Conservation (phyloP, 768 basidiomycete genomes). For the Zangia roseola region DNA sequence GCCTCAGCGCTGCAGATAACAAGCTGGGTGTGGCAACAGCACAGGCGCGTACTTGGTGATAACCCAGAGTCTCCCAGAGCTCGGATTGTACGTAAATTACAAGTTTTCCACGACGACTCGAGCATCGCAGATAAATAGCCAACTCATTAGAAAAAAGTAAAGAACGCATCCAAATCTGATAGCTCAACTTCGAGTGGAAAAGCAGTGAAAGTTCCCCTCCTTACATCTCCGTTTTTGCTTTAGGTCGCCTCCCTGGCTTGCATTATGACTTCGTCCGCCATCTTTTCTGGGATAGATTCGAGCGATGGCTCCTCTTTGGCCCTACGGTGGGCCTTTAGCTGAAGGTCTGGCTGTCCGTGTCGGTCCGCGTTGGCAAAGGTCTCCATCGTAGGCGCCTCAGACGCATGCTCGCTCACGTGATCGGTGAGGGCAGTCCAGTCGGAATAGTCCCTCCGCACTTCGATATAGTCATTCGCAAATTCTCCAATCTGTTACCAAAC, state of each 20-base stretch:
- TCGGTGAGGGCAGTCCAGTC: slow-evolving; percentile 44
- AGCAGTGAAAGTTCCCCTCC: too few species aligned
- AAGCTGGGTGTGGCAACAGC: too few species aligned
- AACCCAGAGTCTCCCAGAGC: neutral
- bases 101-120: neutral
- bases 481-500: slow-evolving; percentile 52
- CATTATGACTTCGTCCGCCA: neutral
- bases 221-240: neutral
- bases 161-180: neutral
- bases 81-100: slow-evolving; percentile 1
- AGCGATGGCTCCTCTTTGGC: slow-evolving; percentile 16
- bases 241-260: neutral
- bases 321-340: neutral
- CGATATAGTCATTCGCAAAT: slow-evolving; percentile 67
- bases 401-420: slow-evolving; percentile 3
- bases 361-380: slow-evolving; percentile 34
- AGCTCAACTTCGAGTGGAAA: neutral
- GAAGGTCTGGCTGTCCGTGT: slow-evolving; percentile 37
- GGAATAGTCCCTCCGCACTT: slow-evolving; percentile 63
- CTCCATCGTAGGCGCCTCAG: slow-evolving; percentile 10
- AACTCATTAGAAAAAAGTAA: neutral
- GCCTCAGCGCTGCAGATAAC: neutral
- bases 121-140: too few species aligned
- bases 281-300: slow-evolving; percentile 18
- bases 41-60: neutral